Base-by-base conservation (phyloP, 2,329 filamentous ascomycete genomes). In the Colletotrichum higginsianum region DNA sequence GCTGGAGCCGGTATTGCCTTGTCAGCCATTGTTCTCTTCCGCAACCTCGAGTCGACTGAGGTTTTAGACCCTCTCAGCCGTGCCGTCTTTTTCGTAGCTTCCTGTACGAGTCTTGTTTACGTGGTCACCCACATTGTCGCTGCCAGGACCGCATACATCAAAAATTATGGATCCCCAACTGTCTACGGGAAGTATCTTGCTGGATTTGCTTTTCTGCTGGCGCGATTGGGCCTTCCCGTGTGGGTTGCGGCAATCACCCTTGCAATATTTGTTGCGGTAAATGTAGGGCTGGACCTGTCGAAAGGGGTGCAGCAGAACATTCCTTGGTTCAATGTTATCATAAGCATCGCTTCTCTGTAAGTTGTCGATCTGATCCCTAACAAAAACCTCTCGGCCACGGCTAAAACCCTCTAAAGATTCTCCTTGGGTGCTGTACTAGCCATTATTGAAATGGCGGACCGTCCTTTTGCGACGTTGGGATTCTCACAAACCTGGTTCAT, bases 21-120 rank as follows among this genome's bases (percentile, higher is more conserved):
- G 26, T 71, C 68, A 16, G 68, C 65, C 18, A 46, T 71, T 2
- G 47, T 71, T 3, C 15, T 71, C 6, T 71, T 68, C 18, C 53
- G 23, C 26, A 68, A 63, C 15, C 47, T 71, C 15, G 58, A 68
- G 16, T 68, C 68, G 7, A 53, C n/a, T 2, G 65, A 71, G 30
- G 38, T 58, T 38, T 40, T 71, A 12, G 68, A 71, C 46, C 68
- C 68, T 21, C 60, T 71, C 16, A 71, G 68, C 38, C 40, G 68
- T 42, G 68, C 65, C 30, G 65, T 71, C 15, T 71, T 71, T 23
- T 71, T 71, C 40, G 65, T 68, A 4, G 68, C 68, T 21, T 68
- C 68, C 5, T 71, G 68, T n/a, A 23, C 64, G 47, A 71, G 65
- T 30, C 58, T 71, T 16, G 15, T 53, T 8, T 71, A 71, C 40